Conservation (phyloP, 2,329 filamentous ascomycete species). For the Thermomyces lanuginosus region DNA sequence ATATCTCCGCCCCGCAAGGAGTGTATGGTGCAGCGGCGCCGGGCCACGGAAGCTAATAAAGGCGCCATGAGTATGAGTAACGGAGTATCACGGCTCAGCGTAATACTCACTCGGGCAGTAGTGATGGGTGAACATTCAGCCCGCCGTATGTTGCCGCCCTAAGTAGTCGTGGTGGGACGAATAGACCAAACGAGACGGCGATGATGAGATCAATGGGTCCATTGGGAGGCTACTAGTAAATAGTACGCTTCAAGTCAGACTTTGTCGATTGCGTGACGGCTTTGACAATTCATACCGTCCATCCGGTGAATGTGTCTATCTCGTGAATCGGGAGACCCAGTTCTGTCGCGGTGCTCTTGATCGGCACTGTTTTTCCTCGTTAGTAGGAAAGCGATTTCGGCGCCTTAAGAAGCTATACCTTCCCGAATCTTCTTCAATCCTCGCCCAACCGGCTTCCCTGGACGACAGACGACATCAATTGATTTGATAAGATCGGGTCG, state of each 20-base stretch:
- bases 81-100: background rate
- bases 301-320: constrained; percentile 66
- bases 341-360: constrained; percentile 47
- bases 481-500: constrained; percentile 47
- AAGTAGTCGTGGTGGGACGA: constrained; percentile 66
- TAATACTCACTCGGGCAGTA: constrained; percentile 57
- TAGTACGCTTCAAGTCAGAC: background rate
- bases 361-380: constrained; percentile 43
- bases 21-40: constrained; percentile 71
- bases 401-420: constrained; percentile 33
- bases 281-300: constrained; percentile 43
- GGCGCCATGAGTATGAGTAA: constrained; percentile 5
- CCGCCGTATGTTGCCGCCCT: constrained; percentile 60
- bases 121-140: constrained; percentile 81
- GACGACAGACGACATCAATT: constrained; percentile 72
- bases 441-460: constrained; percentile 61
- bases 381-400: constrained; percentile 1
- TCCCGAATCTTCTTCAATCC: constrained; percentile 52
- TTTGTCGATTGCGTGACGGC: no score
- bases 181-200: constrained; percentile 85
- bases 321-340: constrained; percentile 55
- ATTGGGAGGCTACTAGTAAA: constrained; percentile 36
- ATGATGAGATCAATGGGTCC: constrained; percentile 57
- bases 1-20: constrained; percentile 43
- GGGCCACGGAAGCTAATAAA: constrained; percentile 55